A percentile compares a stretch with the other conserved stretches of the same genome.
These are phyloP conservation scores for Solanum okadae DNA, from an alignment of 257 asterid genomes.

Conservation along the genomic window DNA sequence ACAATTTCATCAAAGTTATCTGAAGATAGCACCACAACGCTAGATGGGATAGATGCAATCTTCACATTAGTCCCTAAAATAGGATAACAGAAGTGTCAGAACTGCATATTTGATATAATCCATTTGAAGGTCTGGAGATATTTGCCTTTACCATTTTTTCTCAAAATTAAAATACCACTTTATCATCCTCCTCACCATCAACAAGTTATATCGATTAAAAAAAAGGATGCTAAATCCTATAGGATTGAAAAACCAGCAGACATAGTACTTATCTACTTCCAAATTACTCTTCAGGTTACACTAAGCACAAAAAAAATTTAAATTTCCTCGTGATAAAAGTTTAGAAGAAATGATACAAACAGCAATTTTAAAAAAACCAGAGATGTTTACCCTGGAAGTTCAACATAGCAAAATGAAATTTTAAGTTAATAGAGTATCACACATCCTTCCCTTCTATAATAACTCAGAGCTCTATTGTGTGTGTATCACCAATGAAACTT, in stretches of 20 bases:
- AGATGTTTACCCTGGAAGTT: not conserved
- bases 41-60: constrained; percentile 65
- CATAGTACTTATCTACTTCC: not conserved
- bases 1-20: constrained; percentile 75
- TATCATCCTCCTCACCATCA: not conserved
- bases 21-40: constrained; percentile 60
- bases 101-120: not conserved
- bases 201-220: not conserved
- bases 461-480: not conserved
- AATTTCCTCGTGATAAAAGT: not conserved
- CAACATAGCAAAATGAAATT: not conserved
- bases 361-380: not conserved
- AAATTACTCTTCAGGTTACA: not conserved
- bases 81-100: not conserved
- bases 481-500: not conserved
- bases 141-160: not conserved
- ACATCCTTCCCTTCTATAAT: not conserved
- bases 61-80: constrained; percentile 78
- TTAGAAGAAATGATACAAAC: not conserved
- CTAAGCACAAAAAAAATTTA: not conserved
- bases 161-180: not conserved
- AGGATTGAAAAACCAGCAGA: not conserved
- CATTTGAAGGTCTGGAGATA: not conserved
- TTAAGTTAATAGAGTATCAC: not conserved
- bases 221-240: not conserved